Base-by-base conservation (phyloP, 306 rosid genomes). In the Lithocarpus polystachyus region DNA sequence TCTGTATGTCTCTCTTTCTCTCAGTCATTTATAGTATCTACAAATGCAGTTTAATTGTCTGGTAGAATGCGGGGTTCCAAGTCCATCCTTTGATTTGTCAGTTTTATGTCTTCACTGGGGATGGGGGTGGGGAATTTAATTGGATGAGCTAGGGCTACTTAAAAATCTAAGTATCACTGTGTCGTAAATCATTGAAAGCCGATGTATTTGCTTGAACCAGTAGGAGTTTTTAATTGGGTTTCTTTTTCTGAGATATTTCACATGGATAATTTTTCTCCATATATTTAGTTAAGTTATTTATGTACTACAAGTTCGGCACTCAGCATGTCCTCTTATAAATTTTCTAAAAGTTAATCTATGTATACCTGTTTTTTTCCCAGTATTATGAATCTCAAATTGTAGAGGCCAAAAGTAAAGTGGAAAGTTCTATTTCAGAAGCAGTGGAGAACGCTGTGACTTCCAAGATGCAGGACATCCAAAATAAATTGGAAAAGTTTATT, bases 351-450 rank as follows among this genome's bases (percentile, higher is more conserved):
- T 61, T 73, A 53, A 74, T 82, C 75, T 20, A 74, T 56, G 56
- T 81, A 5, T 81, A 20, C 45, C 45, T 70, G 62, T 26, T 77
- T 74, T 65, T 23, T 73, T 86, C 67, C 67, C 86, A 95, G 98
- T 78, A 89, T 83, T 91, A 91, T 75, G 97, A 91, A 80, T 85
- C 93, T 79, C 84, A 86, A 81, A 88, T 95, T 40, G 71, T 68
- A 67, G 99, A 95, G 84, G 88, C 97, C 64, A 93, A 80, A 87
- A 77, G 89, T 76, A 93, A 86, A 86, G 77, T 72, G 83, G 93
- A 91, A 70, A 85, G 81, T 73, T 84, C 88, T 71, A 73, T 89
- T 56, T 77, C 91, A 48, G 96, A 91, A 89, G 94, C 96, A 51
- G 93, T 90, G 80, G 96, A 93, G 84, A 81, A 84, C 70, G 94